Percentiles rank a stretch among this genome's conserved stretches.
Evolutionary conservation across 169 alveolate species (phyloP).

Genomic region (Plasmodium gallinaceum): DNA sequence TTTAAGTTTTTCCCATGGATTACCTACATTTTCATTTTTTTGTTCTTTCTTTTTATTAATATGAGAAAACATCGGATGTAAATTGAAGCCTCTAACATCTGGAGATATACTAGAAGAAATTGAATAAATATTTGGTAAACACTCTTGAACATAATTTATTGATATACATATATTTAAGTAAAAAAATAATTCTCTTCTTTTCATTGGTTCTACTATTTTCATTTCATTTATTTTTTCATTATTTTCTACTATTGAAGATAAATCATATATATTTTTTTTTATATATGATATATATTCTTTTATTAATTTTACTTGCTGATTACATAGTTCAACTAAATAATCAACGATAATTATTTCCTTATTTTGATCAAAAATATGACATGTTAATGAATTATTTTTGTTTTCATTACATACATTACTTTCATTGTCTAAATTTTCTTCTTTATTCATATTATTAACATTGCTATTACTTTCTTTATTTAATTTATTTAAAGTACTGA

Average conservation of each 20-base stretch:
- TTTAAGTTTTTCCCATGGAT: slow-evolving; percentile 72
- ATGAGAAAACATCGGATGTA: slow-evolving; percentile 73
- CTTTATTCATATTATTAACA: neutral
- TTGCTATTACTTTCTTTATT: neutral
- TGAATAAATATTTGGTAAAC: slow-evolving; percentile 32
- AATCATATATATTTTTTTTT: slow-evolving; percentile 47
- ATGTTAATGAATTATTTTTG: neutral
- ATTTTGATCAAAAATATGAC: slow-evolving; percentile 21
- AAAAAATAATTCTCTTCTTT: slow-evolving; percentile 75
- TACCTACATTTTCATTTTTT: slow-evolving; percentile 16
- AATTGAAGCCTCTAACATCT: slow-evolving; percentile 69
- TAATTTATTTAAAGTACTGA: slow-evolving; percentile 27
- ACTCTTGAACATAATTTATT: slow-evolving; percentile 45
- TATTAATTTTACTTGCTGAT: slow-evolving; percentile 43
- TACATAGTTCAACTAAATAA: slow-evolving; percentile 35
- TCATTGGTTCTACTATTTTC: slow-evolving; percentile 57
- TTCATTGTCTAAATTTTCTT: neutral
- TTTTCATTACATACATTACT: neutral
- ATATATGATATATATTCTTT: slow-evolving; percentile 54
- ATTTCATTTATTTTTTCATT: slow-evolving; percentile 67
- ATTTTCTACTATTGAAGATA: slow-evolving; percentile 48
- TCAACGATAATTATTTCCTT: slow-evolving; percentile 59
- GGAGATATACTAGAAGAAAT: slow-evolving; percentile 13
- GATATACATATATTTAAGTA: slow-evolving; percentile 58
- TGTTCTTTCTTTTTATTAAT: slow-evolving; percentile 62